These are phyloP conservation scores for Lachnellula subtilissima DNA, from an alignment of 2,329 filamentous ascomycete genomes.

Conservation along the genomic window DNA sequence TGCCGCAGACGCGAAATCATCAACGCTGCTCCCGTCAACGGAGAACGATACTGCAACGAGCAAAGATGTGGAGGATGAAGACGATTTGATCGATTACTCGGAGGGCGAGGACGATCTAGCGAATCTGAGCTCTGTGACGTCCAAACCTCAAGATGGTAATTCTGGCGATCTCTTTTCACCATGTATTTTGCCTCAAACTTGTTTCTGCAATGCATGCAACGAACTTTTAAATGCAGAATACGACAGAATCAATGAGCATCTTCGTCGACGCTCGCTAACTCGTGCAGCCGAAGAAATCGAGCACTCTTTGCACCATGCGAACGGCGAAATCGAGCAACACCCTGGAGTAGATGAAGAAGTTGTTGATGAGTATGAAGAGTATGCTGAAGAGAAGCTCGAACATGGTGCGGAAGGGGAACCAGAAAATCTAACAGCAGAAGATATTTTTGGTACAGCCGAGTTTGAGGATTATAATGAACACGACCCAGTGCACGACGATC, in stretches of 20 bases:
- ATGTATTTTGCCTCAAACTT: constrained; percentile 22
- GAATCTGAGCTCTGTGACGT: not conserved
- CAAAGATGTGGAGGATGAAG: constrained; percentile 28
- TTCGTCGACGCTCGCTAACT: constrained; percentile 21
- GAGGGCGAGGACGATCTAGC: constrained; percentile 35
- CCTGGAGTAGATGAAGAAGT: constrained; percentile 18
- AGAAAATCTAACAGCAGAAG: not conserved
- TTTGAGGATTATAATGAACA: not conserved
- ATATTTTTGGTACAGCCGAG: not conserved
- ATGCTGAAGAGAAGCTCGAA: not conserved
- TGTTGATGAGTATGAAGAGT: constrained; percentile 14
- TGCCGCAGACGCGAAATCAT: not conserved
- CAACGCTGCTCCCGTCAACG: not conserved
- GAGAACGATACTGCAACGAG: not conserved
- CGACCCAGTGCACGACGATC: not conserved
- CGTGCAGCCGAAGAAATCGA: constrained; percentile 4
- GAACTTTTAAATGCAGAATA: constrained; percentile 22
- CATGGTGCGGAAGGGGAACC: not conserved
- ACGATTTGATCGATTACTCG: constrained; percentile 46
- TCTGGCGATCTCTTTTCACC: constrained; percentile 22
- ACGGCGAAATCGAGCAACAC: constrained; percentile 10
- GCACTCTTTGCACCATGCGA: not conserved
- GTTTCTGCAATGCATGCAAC: constrained; percentile 27
- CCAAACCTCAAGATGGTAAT: constrained; percentile 23
- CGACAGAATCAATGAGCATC: constrained; percentile 19